These are phyloP conservation scores for Earliella scabrosa DNA, from an alignment of 1,284 basidiomycete genomes.

Conservation along the genomic window DNA sequence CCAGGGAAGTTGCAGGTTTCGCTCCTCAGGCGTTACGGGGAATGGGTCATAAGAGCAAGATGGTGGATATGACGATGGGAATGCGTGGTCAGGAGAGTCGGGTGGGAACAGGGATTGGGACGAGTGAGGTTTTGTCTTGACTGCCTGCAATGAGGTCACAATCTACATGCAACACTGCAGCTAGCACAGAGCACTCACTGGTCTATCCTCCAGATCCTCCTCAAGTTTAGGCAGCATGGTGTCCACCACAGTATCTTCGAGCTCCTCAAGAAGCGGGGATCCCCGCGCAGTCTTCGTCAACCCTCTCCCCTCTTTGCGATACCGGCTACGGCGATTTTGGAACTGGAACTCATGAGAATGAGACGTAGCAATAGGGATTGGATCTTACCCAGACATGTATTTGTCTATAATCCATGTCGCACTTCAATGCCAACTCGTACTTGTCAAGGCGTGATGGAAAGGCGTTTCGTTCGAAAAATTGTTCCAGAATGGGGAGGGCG, in stretches of 20 bases:
- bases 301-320: slow-evolving; percentile 26
- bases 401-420: slow-evolving; percentile 53
- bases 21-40: slow-evolving; percentile 8
- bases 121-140: no score
- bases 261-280: not conserved
- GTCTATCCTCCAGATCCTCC: no score
- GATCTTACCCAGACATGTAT: slow-evolving; percentile 62
- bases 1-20: not conserved
- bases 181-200: no score
- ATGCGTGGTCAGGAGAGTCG: slow-evolving; percentile 38
- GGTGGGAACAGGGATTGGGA: not conserved
- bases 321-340: slow-evolving; percentile 50
- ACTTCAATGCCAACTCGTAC: slow-evolving; percentile 43
- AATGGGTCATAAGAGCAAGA: slow-evolving; percentile 32
- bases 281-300: not conserved
- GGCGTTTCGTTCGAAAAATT: slow-evolving; percentile 53
- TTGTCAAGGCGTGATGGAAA: slow-evolving; percentile 54
- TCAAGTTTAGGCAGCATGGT: no score
- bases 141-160: no score
- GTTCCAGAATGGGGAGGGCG: slow-evolving; percentile 50
- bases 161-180: no score
- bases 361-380: not conserved
- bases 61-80: slow-evolving; percentile 38
- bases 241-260: not conserved
- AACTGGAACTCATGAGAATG: slow-evolving; percentile 36